Conservation (phyloP, 768 basidiomycete species). For the Xerocomellus intermedius region DNA sequence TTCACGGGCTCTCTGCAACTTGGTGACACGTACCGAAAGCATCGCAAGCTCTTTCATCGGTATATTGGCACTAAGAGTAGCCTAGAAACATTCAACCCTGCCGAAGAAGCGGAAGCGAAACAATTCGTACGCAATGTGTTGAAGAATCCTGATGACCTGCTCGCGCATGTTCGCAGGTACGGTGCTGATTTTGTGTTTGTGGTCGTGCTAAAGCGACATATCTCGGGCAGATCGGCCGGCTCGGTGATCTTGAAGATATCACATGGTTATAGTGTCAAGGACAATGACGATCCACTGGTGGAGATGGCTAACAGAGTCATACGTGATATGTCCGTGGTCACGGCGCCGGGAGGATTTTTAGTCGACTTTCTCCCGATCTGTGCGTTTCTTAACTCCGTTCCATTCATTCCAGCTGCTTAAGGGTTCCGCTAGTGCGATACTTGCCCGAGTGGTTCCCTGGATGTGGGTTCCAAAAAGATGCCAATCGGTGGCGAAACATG, state of each 20-base stretch:
- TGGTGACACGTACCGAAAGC: slow-evolving; percentile 2
- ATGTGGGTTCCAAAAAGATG: slow-evolving; percentile 8
- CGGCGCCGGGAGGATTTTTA: slow-evolving; percentile 2
- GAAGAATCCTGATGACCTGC: slow-evolving; percentile 1
- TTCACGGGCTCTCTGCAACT: slow-evolving; percentile 5
- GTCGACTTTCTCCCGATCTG: slow-evolving; percentile 6
- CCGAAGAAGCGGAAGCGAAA: slow-evolving; percentile 2
- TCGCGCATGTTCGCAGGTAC: slow-evolving; percentile 6
- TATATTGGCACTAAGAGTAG: slow-evolving; percentile 7
- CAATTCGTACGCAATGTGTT: slow-evolving; percentile 5
- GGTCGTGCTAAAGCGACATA: neutral
- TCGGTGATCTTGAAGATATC: slow-evolving; percentile 35
- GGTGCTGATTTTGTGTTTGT: neutral
- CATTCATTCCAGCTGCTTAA: neutral
- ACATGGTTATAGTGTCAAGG: slow-evolving; percentile 34
- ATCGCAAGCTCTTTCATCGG: slow-evolving; percentile 8
- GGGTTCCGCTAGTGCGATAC: slow-evolving; percentile 4
- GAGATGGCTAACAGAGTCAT: slow-evolving; percentile 26
- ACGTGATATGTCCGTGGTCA: slow-evolving; percentile 8
- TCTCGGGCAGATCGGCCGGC: neutral
- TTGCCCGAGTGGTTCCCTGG: slow-evolving; percentile 23
- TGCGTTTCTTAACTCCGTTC: neutral
- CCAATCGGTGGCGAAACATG: slow-evolving; percentile 2
- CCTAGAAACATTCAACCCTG: slow-evolving; percentile 1
- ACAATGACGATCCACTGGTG: slow-evolving; percentile 34